A percentile compares a stretch with the other conserved stretches of the same genome.
Conservation (phyloP, 2,329 filamentous ascomycete species). For the Mycogone perniciosa region DNA sequence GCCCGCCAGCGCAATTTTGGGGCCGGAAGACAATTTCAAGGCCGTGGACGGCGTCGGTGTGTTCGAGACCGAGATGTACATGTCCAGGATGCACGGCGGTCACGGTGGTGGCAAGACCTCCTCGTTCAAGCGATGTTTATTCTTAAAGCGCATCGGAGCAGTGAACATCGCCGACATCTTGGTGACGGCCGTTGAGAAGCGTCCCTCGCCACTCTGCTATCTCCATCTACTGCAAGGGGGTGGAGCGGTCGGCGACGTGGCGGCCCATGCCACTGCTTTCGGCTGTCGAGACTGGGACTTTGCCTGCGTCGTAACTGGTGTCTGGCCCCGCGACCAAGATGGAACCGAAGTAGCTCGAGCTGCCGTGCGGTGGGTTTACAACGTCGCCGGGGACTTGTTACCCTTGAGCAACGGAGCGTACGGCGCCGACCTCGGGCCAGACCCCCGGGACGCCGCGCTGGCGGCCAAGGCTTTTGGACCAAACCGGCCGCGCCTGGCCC, state of each 20-base stretch:
- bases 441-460: conserved; percentile 48
- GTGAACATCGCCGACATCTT: conserved; percentile 31
- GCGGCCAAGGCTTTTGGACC: conserved; percentile 50
- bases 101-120: conserved; percentile 54
- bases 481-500: conserved; percentile 43
- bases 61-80: conserved; percentile 56
- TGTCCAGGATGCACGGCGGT: conserved; percentile 53
- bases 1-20: conserved; percentile 22
- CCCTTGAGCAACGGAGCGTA: conserved; percentile 48
- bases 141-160: conserved; percentile 44
- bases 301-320: conserved; percentile 57
- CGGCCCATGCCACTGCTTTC: conserved; percentile 46
- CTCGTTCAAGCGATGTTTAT: conserved; percentile 59
- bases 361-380: conserved; percentile 51
- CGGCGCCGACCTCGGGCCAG: conserved; percentile 56
- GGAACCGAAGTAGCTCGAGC: conserved; percentile 32
- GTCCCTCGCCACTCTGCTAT: conserved; percentile 51
- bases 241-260: conserved; percentile 41
- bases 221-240: conserved; percentile 57
- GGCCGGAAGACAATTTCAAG: conserved; percentile 26
- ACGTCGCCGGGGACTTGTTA: conserved; percentile 39
- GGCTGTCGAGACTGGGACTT: conserved; percentile 59
- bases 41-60: conserved; percentile 41
- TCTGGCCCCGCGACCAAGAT: conserved; percentile 52
- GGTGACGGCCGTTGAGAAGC: conserved; percentile 37